These are phyloP conservation scores for Nothophytophthora sp. DNA, from an alignment of 352 stramenopile species.

Conservation along the genomic window DNA sequence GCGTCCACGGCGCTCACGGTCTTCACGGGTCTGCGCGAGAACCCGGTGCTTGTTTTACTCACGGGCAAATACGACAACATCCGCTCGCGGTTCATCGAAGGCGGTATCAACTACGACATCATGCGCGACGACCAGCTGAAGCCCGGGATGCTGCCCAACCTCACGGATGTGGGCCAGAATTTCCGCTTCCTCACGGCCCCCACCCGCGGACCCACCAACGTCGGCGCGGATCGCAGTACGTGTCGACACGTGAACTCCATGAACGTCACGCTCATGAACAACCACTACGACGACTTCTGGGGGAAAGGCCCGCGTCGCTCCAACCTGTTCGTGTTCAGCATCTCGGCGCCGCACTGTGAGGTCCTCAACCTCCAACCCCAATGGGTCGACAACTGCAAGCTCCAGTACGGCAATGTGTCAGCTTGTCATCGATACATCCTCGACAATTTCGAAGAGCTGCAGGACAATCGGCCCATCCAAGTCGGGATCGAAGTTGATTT, in stretches of 20 bases:
- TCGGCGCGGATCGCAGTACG: constrained; percentile 41
- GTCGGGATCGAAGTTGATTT: constrained; percentile 40
- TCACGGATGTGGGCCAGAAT: constrained; percentile 14
- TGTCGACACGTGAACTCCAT: constrained; percentile 48
- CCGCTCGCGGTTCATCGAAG: constrained; percentile 17
- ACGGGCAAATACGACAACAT: constrained; percentile 24
- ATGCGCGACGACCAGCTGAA: constrained; percentile 17
- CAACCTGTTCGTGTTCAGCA: constrained; percentile 44
- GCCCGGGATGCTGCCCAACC: constrained; percentile 11
- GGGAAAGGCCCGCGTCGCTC: constrained; percentile 33
- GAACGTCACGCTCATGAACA: constrained; percentile 27
- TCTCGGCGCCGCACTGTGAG: constrained; percentile 42
- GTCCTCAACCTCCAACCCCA: constrained; percentile 40
- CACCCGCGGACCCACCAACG: constrained; percentile 26
- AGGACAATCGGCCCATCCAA: constrained; percentile 33
- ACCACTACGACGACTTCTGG: constrained; percentile 53
- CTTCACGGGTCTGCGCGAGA: constrained; percentile 32
- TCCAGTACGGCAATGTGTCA: constrained; percentile 23
- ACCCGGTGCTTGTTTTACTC: constrained; percentile 27
- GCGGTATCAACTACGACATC: constrained; percentile 32
- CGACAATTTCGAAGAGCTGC: constrained; percentile 44
- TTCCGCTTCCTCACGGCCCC: constrained; percentile 40
- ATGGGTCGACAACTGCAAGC: constrained; percentile 45
- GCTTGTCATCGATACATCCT: constrained; percentile 56
- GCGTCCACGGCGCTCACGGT: constrained; percentile 31